These are phyloP conservation scores for Solanum stenotomum DNA, from an alignment of 257 asterid genomes.

Conservation along the genomic window DNA sequence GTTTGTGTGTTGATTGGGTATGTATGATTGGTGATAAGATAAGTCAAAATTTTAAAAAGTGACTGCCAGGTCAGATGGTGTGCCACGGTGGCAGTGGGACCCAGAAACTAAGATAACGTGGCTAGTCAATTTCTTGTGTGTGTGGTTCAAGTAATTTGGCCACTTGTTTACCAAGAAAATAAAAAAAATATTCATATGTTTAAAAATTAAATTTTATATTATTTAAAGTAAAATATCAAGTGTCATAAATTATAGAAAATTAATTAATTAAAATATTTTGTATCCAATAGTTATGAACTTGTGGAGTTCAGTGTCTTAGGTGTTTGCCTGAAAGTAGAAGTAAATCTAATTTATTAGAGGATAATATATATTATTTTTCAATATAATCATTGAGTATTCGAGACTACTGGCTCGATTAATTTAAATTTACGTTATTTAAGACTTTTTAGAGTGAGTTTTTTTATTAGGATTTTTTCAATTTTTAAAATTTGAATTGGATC, in stretches of 20 bases:
- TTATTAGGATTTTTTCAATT: neutral
- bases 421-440: neutral
- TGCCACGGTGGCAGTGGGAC: neutral
- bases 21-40: neutral
- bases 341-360: neutral
- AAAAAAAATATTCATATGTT: neutral
- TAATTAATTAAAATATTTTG: neutral
- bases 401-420: neutral
- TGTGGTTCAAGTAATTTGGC: slow-evolving; percentile 2
- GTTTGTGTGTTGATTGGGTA: neutral
- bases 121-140: neutral
- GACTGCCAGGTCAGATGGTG: neutral
- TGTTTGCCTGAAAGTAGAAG: neutral
- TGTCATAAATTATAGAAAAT: neutral
- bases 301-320: neutral
- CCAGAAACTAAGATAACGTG: neutral
- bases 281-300: neutral
- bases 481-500: neutral
- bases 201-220: neutral
- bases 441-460: too few relatives aligned
- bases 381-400: neutral
- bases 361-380: neutral
- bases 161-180: neutral
- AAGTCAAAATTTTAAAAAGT: neutral
- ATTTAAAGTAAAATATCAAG: neutral